These are phyloP conservation scores for Chlamydomonas sp. DNA, from an alignment of 139 green algal species.

Conservation along the genomic window DNA sequence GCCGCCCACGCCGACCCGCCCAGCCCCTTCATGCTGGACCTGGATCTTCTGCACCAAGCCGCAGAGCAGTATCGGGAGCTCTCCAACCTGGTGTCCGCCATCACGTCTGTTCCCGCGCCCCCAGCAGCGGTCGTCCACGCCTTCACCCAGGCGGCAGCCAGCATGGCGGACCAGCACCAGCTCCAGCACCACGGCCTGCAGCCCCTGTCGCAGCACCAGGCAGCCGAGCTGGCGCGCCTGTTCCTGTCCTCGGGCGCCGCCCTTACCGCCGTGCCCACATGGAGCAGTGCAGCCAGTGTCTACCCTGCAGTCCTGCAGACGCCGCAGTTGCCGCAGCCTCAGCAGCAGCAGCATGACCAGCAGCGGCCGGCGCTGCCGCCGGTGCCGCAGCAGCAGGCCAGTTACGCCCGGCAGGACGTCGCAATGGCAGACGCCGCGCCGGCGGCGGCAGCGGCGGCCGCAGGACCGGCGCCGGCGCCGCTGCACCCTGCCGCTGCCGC, in stretches of 20 bases:
- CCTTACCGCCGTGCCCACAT: constrained; percentile 7
- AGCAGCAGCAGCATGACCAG: background rate
- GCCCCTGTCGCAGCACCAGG: constrained; percentile 13
- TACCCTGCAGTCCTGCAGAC: background rate
- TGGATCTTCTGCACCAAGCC: constrained; percentile 21
- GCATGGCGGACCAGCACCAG: constrained; percentile 9
- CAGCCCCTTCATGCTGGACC: background rate
- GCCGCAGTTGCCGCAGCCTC: background rate
- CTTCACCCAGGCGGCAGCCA: constrained; percentile 16
- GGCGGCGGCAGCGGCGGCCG: too few relatives aligned
- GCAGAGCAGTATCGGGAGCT: constrained; percentile 42
- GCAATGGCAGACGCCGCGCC: too few relatives aligned
- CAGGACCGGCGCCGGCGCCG: too few relatives aligned
- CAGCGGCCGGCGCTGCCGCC: background rate
- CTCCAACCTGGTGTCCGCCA: constrained; percentile 18
- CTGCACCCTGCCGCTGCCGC: too few relatives aligned
- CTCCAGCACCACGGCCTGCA: background rate
- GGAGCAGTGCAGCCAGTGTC: too few relatives aligned
- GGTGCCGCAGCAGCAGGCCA: background rate
- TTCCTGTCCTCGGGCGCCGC: constrained; percentile 33
- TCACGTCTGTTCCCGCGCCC: constrained; percentile 16
- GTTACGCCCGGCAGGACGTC: too few relatives aligned
- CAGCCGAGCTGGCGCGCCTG: constrained; percentile 23
- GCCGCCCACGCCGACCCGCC: too few relatives aligned
- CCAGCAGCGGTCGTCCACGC: constrained; percentile 15